Evolutionary conservation across 1,139 yeast genomes (phyloP).

Genomic region (Yamadazyma mexicana): DNA sequence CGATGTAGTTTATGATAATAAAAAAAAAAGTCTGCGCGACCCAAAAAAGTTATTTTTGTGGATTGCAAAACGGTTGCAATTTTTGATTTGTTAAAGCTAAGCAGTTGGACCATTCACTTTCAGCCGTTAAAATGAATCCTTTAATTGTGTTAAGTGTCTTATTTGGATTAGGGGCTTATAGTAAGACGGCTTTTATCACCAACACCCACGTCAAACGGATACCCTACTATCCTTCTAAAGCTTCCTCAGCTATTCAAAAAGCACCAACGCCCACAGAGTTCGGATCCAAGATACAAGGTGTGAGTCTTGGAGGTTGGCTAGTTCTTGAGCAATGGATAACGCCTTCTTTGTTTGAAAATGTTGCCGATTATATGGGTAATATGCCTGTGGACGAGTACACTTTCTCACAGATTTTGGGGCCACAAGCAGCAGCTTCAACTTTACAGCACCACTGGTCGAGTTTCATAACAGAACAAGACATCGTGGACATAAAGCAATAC

Average conservation of each 20-base stretch:
- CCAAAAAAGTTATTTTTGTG: not conserved
- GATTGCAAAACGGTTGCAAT: constrained; percentile 4
- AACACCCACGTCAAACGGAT: constrained; percentile 1
- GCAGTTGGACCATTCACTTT: too few relatives aligned
- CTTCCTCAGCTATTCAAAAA: too few relatives aligned
- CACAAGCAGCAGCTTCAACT: constrained; percentile 9
- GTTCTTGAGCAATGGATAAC: constrained; percentile 31
- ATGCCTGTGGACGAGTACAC: constrained; percentile 25
- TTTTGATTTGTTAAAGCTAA: not conserved
- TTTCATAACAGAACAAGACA: constrained; percentile 21
- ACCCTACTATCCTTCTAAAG: constrained; percentile 1
- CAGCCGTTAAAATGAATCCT: not conserved
- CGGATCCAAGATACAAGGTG: constrained; percentile 19
- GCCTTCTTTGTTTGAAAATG: constrained; percentile 22
- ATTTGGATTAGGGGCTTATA: not conserved
- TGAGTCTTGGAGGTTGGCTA: constrained; percentile 29
- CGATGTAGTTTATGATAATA: constrained; percentile 5
- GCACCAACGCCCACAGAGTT: not conserved
- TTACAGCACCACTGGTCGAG: constrained; percentile 22
- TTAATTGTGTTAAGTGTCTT: not conserved
- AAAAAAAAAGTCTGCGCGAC: constrained; percentile 2
- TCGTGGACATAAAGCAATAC: constrained; percentile 17
- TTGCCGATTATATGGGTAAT: constrained; percentile 10
- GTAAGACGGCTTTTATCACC: not conserved
- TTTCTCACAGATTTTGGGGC: constrained; percentile 16